Evolutionary conservation across 768 basidiomycete species (phyloP).

Genomic region (Coprinellus micaceus): DNA sequence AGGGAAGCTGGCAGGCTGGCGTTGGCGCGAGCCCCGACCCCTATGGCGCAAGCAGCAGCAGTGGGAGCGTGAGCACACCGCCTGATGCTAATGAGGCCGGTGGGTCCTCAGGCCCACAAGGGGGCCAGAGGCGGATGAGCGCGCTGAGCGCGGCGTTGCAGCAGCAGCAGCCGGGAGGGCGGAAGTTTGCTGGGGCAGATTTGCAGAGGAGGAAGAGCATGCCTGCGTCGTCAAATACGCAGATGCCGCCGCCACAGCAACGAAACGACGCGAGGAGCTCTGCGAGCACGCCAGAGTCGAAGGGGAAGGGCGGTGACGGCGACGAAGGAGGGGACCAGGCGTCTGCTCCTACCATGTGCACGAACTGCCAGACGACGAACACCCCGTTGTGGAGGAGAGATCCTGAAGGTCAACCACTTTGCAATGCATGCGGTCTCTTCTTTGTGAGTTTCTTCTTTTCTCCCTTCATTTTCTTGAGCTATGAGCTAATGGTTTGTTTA

Average conservation of each 20-base stretch:
- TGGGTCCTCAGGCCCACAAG: background rate
- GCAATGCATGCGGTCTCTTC: slow-evolving; percentile 92
- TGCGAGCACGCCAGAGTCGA: slow-evolving; percentile 66
- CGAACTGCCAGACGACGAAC: slow-evolving; percentile 94
- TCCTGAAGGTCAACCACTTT: slow-evolving; percentile 89
- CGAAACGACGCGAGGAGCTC: slow-evolving; percentile 16
- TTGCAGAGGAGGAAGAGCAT: slow-evolving; percentile 8
- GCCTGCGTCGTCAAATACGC: background rate
- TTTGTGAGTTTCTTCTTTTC: slow-evolving; percentile 55
- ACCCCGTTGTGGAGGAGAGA: slow-evolving; percentile 92
- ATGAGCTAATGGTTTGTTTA: slow-evolving; percentile 25
- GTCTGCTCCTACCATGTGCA: slow-evolving; percentile 75
- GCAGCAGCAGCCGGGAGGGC: background rate
- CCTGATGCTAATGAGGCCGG: slow-evolving; percentile 21
- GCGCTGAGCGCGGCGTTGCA: slow-evolving; percentile 1
- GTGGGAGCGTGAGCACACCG: slow-evolving; percentile 42
- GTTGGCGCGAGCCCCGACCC: slow-evolving; percentile 17
- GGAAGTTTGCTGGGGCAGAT: background rate
- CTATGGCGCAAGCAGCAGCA: slow-evolving; percentile 21
- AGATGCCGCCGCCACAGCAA: background rate
- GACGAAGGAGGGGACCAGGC: slow-evolving; percentile 53
- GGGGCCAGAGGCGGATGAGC: background rate
- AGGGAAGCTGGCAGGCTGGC: slow-evolving; percentile 6
- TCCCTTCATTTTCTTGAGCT: background rate
- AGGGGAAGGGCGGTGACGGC: slow-evolving; percentile 45